These are phyloP conservation scores for Ophiocordyceps camponoti-floridani DNA, from an alignment of 2,329 filamentous ascomycete species.

Conservation along the genomic window DNA sequence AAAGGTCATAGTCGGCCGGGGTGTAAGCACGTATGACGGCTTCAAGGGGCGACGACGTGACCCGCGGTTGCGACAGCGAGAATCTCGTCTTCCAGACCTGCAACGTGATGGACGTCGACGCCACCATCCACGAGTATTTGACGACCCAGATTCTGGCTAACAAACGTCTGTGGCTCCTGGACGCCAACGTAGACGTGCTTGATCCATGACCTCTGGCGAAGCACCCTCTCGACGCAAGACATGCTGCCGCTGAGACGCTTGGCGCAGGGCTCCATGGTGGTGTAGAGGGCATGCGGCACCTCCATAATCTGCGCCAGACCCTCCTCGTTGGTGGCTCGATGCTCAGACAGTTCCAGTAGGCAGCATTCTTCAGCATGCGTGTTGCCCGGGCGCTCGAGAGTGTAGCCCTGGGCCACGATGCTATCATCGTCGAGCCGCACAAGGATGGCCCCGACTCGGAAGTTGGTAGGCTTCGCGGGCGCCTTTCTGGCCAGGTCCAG, in stretches of 20 bases:
- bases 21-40: neutral
- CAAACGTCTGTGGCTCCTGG: conserved; percentile 78
- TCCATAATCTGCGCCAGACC: conserved; percentile 24
- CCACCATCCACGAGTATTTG: conserved; percentile 52
- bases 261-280: conserved; percentile 79
- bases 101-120: conserved; percentile 53
- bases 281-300: conserved; percentile 46
- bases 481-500: conserved; percentile 62
- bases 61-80: conserved; percentile 68
- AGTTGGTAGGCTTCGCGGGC: conserved; percentile 78
- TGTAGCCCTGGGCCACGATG: conserved; percentile 70
- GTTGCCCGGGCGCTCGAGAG: conserved; percentile 77
- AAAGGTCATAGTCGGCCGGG: neutral
- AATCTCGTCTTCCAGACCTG: conserved; percentile 67
- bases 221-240: conserved; percentile 64
- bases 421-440: conserved; percentile 29
- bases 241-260: conserved; percentile 56
- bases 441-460: conserved; percentile 84
- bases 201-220: conserved; percentile 44
- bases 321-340: conserved; percentile 32
- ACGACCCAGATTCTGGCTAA: conserved; percentile 62
- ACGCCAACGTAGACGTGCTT: conserved; percentile 74
- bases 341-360: conserved; percentile 50
- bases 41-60: conserved; percentile 25
- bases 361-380: conserved; percentile 95